Base-by-base conservation (phyloP, 257 asterid species). In the Solanum pimpinellifolium region DNA sequence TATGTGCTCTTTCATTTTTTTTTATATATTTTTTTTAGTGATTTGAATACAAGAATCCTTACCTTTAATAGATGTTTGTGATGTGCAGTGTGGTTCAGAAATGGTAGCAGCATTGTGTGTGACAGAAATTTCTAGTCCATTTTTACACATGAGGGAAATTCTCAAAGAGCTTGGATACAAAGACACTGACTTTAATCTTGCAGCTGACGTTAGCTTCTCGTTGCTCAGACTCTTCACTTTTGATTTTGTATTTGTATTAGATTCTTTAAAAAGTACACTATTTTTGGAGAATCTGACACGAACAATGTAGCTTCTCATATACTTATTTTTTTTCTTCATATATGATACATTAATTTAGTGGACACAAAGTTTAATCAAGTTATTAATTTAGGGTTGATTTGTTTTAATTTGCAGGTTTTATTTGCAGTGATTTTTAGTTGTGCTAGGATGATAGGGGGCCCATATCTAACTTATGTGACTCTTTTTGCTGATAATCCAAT, bases 371-470 rank as follows among this genome's bases (percentile, higher is more conserved):
- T 76, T 76, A 76, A 76, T 76, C 3, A 76, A 42, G 83, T 76
- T n/a, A 42, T n/a, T n/a, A n/a, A 44, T 46, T 44, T 42, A 44
- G 25, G 65, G 16, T 44, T 77, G 37, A 46, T 77, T 16, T 77
- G 21, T 60, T 44, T 83, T 60, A 20, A 52, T 60, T 60, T 60
- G 84, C 92, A 94, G 98, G 86, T 94, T 16, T 90, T 82, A 41
- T 97, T 95, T 75, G 99, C 98, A 68, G 59, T 73, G 15, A 93
- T 93, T 42, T 97, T 97, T 91, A 82, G 99, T 81, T 52, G 91
- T 39, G 98, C 97, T 73, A 94, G 99, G 88, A 97, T 96, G 99
- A 74, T 93, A 65, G 94, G 93, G 15, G 99, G 99, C 23, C 98
- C 99, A 5, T 97, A 91, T 85, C 92, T 97, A 82, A 85, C 94